Evolutionary conservation across 768 basidiomycete species (phyloP), one percentile per base, ranked within the genome.

Genomic region (Tylopilus balloui): DNA sequence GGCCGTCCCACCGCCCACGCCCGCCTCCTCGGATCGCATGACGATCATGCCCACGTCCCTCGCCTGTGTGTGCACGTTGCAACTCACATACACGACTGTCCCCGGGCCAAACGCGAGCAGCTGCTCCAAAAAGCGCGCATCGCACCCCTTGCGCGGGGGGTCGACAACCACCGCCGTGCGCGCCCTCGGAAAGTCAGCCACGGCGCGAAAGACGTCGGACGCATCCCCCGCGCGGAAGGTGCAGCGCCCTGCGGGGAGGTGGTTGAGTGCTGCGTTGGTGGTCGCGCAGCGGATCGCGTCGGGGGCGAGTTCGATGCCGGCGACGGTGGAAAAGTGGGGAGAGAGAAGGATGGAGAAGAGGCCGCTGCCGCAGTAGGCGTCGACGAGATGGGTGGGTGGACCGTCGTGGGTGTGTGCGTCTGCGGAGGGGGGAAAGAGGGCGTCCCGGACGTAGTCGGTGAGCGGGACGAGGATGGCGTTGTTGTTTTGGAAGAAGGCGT

Each of bases 401-500:
- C n/a, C 15, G 19, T 24, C 4, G 31, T n/a, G n/a, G n/a, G n/a
- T n/a, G n/a, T n/a, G 10, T 9, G 13, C 43, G 47, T 19, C 34
- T 15, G 31, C 56, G 19, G 61, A 65, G 5, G 69, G 69, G 59
- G n/a, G n/a, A n/a, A 84, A 81, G 59, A 93, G 83, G 45, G 86
- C 81, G 24, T 85, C 78, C 37, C 78, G 77, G 47, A 95, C 92
- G 69, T 94, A 91, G 51, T 79, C 64, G n/a, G 88, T 88, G 43
- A 99, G 77, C 0, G 90, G 83, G 6, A 83, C 75, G 24, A 98
- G 79, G 32, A 95, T 88, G 7, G 89, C 83, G 63, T 95, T 94
- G 78, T 99, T 99, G 74, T 97, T 97, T 64, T 99, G 95, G 79
- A 98, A 98, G 76, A 98, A 99, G 4, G 90, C 87, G 40, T 87